These are phyloP conservation scores for Fusarium penzigii DNA, from an alignment of 2,329 filamentous ascomycete genomes.

Conservation along the genomic window DNA sequence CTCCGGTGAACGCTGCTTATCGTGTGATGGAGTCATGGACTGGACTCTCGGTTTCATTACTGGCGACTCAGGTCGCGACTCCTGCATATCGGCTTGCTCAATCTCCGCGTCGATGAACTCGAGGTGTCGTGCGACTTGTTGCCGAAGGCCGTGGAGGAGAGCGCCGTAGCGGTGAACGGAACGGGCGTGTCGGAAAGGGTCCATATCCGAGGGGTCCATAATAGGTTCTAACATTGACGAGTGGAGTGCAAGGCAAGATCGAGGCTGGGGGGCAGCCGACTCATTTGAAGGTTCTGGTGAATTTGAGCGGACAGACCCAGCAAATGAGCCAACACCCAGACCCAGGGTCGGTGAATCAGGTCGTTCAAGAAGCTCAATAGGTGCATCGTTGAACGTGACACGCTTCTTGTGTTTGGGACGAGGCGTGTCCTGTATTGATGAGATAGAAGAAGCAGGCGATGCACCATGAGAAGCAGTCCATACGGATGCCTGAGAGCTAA, in stretches of 20 bases:
- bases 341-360: constrained; percentile 63
- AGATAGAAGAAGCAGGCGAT: constrained; percentile 35
- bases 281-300: constrained; percentile 22
- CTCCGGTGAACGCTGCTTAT: constrained; percentile 42
- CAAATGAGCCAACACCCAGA: constrained; percentile 53
- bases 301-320: constrained; percentile 30
- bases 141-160: constrained; percentile 48
- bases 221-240: constrained; percentile 9
- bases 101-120: constrained; percentile 46
- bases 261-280: constrained; percentile 18
- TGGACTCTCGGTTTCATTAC: not conserved
- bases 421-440: constrained; percentile 41
- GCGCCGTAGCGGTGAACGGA: constrained; percentile 52
- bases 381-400: constrained; percentile 39
- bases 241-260: constrained; percentile 17
- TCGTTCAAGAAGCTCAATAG: constrained; percentile 49
- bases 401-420: constrained; percentile 39
- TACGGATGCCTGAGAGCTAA: constrained; percentile 40
- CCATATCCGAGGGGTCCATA: constrained; percentile 20
- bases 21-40: constrained; percentile 24
- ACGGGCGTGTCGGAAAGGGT: constrained; percentile 43
- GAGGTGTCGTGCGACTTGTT: constrained; percentile 52
- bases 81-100: constrained; percentile 25
- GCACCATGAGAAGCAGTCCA: constrained; percentile 22
- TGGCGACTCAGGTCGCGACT: constrained; percentile 5